Evolutionary conservation across 2,329 filamentous ascomycete genomes (phyloP), one percentile per base, ranked within the genome.

Genomic region (Penicillium polonicum): DNA sequence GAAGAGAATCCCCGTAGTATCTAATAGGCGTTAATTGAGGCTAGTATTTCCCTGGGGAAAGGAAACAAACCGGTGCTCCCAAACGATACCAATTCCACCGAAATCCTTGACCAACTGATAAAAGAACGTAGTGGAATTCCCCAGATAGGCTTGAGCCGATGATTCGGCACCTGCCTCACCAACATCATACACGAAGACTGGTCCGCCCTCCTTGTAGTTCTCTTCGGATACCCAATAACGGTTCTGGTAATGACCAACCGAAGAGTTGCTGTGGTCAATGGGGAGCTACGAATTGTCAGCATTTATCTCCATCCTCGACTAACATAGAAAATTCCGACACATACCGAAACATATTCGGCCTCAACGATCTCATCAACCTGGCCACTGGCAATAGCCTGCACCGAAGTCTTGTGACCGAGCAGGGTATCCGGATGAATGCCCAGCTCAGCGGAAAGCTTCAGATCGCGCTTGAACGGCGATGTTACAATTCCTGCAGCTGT

Each of bases 201-300:
- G 83, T 0, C 83, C 83, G n/a, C 83, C 82, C n/a, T 80, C 70
- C 62, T 82, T 79, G 65, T 84, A 85, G 65, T 83, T 83, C 0
- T 78, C 75, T 5, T 76, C 72, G 57, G 82, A 81, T 48, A 83
- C 80, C 65, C 81, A 83, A 64, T 83, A 85, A 44, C 81, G 77
- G 68, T 84, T 82, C 56, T 76, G 76, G 67, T 84, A 85, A 0
- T 79, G 83, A 19, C 72, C 79, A 52, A 78, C 76, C 5, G 74
- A 67, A 8, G 46, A 36, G 50, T 72, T 60, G 9, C 61, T 63
- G 42, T 74, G 72, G 45, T 74, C 72, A 48, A 74, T 72, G 5
- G 72, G 72, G 21, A 74, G 54, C 72, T 72, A 36, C 10, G 2
- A 15, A 4, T 6, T n/a, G 12, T 61, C 15, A 60, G 42, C n/a